phyloP scores from a whole-genome alignment of 371 early-diverging fungal genomes.

The Mucor mucedo region DNA sequence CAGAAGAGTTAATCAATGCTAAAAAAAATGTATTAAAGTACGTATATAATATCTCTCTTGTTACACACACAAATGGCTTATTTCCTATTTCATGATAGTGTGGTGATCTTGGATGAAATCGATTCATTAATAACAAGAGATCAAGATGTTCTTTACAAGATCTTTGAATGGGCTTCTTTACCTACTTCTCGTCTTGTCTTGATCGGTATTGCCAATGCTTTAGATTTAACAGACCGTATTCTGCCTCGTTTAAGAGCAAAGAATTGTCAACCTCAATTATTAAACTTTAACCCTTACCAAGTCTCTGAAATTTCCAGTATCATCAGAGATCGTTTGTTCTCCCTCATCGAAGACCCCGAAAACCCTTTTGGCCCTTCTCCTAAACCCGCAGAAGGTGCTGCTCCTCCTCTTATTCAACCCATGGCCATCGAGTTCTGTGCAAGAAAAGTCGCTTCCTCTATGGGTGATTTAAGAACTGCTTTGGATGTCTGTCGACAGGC shows the following conservation, averaged over 20 bases:
- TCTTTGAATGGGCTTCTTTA: slow-evolving; percentile 82
- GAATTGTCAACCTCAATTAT: slow-evolving; percentile 78
- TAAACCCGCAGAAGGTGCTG: slow-evolving; percentile 14
- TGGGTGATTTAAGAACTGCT: slow-evolving; percentile 91
- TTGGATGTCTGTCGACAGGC: slow-evolving; percentile 91
- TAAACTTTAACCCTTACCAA: slow-evolving; percentile 88
- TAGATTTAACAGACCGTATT: slow-evolving; percentile 89
- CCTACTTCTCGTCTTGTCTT: slow-evolving; percentile 73
- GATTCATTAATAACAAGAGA: slow-evolving; percentile 83
- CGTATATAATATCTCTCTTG: slow-evolving; percentile 18
- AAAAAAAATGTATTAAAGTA: slow-evolving; percentile 52
- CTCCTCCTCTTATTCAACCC: slow-evolving; percentile 74
- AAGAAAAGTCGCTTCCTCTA: slow-evolving; percentile 87
- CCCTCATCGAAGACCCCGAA: slow-evolving; percentile 34
- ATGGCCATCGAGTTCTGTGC: slow-evolving; percentile 91
- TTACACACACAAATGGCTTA: background rate
- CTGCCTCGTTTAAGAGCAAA: slow-evolving; percentile 87
- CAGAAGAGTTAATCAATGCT: slow-evolving; percentile 38
- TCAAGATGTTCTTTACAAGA: slow-evolving; percentile 84
- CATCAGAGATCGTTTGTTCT: slow-evolving; percentile 78
- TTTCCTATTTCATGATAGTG: slow-evolving; percentile 36
- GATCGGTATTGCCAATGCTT: slow-evolving; percentile 96
- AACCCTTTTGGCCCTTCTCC: slow-evolving; percentile 22
- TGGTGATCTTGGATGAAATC: slow-evolving; percentile 91
- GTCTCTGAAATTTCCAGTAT: slow-evolving; percentile 83